Base-by-base conservation (phyloP, 2,329 filamentous ascomycete genomes). In the Nothopassalora personata region DNA sequence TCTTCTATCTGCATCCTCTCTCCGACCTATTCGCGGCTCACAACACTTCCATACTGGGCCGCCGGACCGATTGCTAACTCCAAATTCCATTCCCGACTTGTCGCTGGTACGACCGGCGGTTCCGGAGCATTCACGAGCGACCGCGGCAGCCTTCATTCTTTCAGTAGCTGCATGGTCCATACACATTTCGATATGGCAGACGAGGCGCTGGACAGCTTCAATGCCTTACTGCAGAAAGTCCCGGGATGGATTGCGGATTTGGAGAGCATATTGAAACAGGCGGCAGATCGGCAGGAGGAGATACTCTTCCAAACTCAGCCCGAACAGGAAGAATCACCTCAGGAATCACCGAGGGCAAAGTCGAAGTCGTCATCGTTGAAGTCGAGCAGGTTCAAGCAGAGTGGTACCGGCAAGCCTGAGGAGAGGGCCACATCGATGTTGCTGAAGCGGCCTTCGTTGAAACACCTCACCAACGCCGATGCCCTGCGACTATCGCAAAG, bases 231-330 rank as follows among this genome's bases (percentile, higher is more conserved):
- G 50, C 64, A 71, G 28, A 67, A 60, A 47, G 66, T 71, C 13
- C 70, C 70, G 27, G 56, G 43, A 45, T 73, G 71, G 71, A 68
- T 73, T 51, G 63, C 66, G 10, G 67, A 71, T 27, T 58, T 73
- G 54, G 67, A 72, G 53, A 58, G 49, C 28, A 69, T 71, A 39
- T 46, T 69, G 57, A 57, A 67, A 56, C 58, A 56, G 11, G 64
- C 66, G 5, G 64, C 62, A 31, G 61, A 67, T 7, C 60, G 63
- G 46, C 71, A 71, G 56, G 64, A 65, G 36, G 67, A 70, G 52
- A 59, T 69, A 33, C 27, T 70, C n/a, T 62, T 62, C 54, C 66
- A 64, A 31, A 61, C 62, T 19, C 61, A 64, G 50, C 61, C 66
- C 3, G 58, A 65, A 27, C 23, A 54, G 8, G 47, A 34, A 11